phyloP scores from a whole-genome alignment of 345 rosid species.

The Brassica nigra region DNA sequence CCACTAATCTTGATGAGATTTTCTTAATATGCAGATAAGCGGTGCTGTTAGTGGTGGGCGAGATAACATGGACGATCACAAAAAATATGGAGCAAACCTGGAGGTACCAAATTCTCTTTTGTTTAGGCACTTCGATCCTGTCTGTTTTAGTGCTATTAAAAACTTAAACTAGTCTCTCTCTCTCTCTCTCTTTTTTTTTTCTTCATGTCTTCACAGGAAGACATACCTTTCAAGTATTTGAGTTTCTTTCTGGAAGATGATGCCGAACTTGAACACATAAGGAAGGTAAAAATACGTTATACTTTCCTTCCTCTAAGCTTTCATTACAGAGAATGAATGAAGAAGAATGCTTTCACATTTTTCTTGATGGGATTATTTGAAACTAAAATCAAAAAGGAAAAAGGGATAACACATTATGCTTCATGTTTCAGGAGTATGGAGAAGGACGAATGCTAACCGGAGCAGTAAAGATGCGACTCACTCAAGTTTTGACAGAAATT shows the following conservation, averaged over 20 bases:
- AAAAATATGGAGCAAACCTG: slow-evolving; percentile 77
- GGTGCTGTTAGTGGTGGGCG: slow-evolving; percentile 85
- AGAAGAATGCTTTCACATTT: not conserved
- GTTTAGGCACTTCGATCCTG: not conserved
- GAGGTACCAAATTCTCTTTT: slow-evolving; percentile 50
- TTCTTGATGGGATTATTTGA: not conserved
- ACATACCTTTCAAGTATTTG: slow-evolving; percentile 82
- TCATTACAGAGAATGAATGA: not conserved
- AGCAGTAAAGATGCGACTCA: slow-evolving; percentile 75
- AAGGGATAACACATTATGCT: not conserved
- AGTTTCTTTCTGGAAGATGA: slow-evolving; percentile 85
- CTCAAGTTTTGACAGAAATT: slow-evolving; percentile 63
- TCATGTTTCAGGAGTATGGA: not conserved
- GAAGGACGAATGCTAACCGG: not conserved
- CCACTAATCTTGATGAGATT: not conserved
- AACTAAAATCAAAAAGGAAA: too few species aligned
- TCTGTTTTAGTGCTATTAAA: not conserved
- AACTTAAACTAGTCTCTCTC: not conserved
- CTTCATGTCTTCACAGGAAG: slow-evolving; percentile 55
- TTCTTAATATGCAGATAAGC: slow-evolving; percentile 55
- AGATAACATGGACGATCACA: slow-evolving; percentile 69
- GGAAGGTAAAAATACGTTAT: slow-evolving; percentile 48
- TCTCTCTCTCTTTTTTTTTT: not conserved
- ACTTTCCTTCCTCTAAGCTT: not conserved
- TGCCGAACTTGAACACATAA: slow-evolving; percentile 77